Conservation (phyloP, 306 rosid genomes). For the Comarum palustre region DNA sequence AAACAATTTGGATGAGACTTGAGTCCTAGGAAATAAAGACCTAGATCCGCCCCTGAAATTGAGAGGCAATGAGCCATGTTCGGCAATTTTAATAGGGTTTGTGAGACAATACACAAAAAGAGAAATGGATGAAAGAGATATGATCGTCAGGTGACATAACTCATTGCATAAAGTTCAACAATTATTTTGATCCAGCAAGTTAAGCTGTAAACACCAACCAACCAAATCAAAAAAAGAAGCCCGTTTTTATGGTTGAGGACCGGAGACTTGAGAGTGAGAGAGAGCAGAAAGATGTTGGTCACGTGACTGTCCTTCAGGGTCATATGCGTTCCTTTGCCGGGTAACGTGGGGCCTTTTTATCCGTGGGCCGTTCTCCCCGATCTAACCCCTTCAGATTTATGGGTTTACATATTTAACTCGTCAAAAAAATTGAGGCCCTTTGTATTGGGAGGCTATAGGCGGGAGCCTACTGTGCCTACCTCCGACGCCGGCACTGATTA, state of each 20-base stretch:
- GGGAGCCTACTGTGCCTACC: too few relatives aligned
- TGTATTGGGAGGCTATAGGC: too few relatives aligned
- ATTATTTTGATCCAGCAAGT: neutral
- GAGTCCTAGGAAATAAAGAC: too few relatives aligned
- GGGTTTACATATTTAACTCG: too few relatives aligned
- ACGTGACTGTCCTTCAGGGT: neutral
- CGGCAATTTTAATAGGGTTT: neutral
- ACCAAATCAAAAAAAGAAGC: too few relatives aligned
- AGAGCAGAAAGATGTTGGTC: neutral
- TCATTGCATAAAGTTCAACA: neutral
- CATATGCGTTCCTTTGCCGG: neutral
- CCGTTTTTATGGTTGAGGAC: neutral
- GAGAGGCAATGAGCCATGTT: conserved; percentile 32
- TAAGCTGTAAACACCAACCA: too few relatives aligned
- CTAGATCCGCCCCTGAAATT: too few relatives aligned
- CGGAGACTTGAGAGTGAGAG: neutral
- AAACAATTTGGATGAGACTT: too few relatives aligned
- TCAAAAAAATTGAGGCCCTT: too few relatives aligned
- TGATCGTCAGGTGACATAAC: neutral
- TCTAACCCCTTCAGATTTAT: neutral
- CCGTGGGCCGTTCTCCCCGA: neutral
- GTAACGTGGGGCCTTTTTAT: neutral
- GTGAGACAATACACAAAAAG: neutral
- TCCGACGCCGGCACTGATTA: too few relatives aligned
- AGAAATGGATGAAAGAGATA: conserved; percentile 23